phyloP scores from a whole-genome alignment of 2,329 filamentous ascomycete species.

The Phaeoacremonium minimum region DNA sequence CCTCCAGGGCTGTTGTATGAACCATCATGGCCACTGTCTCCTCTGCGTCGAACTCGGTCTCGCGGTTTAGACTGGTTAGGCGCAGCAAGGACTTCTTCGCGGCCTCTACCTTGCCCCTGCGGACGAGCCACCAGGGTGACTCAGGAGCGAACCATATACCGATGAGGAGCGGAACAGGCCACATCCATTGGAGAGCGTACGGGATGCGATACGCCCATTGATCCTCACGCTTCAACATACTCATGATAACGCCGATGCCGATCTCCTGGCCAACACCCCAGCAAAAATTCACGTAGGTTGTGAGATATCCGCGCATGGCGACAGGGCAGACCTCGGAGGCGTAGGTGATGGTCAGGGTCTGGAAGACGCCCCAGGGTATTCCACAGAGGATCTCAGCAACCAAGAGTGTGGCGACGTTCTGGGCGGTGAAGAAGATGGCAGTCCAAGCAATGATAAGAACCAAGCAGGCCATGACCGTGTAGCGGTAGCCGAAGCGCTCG shows the following conservation, averaged over 20 bases:
- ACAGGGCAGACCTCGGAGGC: constrained; percentile 71
- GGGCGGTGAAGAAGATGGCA: constrained; percentile 61
- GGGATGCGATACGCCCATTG: constrained; percentile 64
- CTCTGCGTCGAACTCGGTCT: constrained; percentile 73
- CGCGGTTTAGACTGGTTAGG: constrained; percentile 56
- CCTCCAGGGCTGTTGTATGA: constrained; percentile 78
- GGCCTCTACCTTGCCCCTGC: constrained; percentile 58
- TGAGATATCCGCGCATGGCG: constrained; percentile 65
- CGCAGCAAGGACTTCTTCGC: constrained; percentile 64
- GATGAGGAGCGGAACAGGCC: constrained; percentile 63
- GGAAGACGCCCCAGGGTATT: constrained; percentile 58
- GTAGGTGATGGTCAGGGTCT: constrained; percentile 58
- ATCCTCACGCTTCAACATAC: constrained; percentile 60
- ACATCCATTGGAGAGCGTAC: constrained; percentile 74
- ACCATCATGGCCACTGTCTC: constrained; percentile 91
- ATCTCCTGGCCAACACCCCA: constrained; percentile 74
- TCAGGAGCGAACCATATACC: constrained; percentile 67
- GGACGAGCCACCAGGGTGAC: constrained; percentile 73
- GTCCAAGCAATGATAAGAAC: constrained; percentile 52
- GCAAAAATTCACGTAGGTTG: constrained; percentile 73
- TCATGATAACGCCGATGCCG: constrained; percentile 68
- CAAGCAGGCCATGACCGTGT: constrained; percentile 58
- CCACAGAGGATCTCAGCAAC: constrained; percentile 61
- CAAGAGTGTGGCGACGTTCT: constrained; percentile 53
- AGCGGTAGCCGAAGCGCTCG: constrained; percentile 64